These are phyloP conservation scores for Candida qinlingensis DNA, from an alignment of 805 yeast genomes.

Conservation along the genomic window DNA sequence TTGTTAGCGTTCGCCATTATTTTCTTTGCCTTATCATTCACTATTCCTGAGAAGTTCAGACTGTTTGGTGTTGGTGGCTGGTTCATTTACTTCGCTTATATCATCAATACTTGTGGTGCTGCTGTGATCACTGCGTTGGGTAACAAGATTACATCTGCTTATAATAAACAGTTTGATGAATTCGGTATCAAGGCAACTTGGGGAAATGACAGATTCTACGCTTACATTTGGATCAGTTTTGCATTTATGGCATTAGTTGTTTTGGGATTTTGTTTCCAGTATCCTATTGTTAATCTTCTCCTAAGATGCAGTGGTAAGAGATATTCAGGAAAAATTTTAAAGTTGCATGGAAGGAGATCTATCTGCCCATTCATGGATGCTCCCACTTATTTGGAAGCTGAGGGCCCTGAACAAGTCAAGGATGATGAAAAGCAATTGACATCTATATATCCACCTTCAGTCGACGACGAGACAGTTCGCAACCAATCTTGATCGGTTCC, in stretches of 20 bases:
- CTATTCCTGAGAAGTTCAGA: not conserved
- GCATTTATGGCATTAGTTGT: not conserved
- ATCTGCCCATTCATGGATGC: not conserved
- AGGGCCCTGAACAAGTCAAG: not conserved
- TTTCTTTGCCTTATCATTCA: not conserved
- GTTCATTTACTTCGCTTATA: not conserved
- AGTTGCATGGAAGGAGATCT: not conserved
- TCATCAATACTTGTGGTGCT: not conserved
- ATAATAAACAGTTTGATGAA: not conserved
- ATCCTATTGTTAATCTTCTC: not conserved
- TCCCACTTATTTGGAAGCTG: not conserved
- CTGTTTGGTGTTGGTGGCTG: conserved; percentile 2
- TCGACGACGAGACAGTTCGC: not conserved
- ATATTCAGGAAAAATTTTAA: not conserved
- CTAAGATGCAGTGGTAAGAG: not conserved
- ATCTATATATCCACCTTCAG: not conserved
- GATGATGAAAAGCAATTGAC: not conserved
- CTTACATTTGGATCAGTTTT: not conserved
- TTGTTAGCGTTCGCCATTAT: not conserved
- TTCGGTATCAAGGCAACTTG: conserved; percentile 1
- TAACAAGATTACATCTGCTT: not conserved
- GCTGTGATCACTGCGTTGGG: not conserved
- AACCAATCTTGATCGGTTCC: not conserved
- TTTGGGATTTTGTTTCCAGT: not conserved
- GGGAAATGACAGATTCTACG: conserved; percentile 1